Base-by-base conservation (phyloP, 2,329 filamentous ascomycete genomes). In the Xylaria hypoxylon region DNA sequence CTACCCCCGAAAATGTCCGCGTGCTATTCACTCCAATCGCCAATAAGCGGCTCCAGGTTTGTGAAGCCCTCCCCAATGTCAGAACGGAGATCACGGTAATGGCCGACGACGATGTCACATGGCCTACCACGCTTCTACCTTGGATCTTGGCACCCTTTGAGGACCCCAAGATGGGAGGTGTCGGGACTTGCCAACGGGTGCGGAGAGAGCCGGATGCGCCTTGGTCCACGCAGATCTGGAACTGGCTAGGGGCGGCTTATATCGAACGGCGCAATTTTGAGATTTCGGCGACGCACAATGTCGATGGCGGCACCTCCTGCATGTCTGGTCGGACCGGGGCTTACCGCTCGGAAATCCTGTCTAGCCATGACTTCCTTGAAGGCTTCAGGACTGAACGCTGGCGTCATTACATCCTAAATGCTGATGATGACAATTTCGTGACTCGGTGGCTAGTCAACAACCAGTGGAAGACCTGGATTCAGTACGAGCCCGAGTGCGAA, bases 391-490 rank as follows among this genome's bases (percentile, higher is more conserved):
- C 94, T 62, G 95, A 98, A 81, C 91, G 91, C 73, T 97, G 93
- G 93, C 87, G 91, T 55, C 89, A 91, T 74, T 97, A 91, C 81
- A 94, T 94, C 75, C 86, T 98, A 68, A 97, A 97, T 77, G 94
- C 95, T 28, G 95, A 98, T 79, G 95, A 98, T 79, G 95, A 98
- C 84, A 98, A 98, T 81, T 98, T 97, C 81, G 93, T 98, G 73
- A 97, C 95, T 6, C 90, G 95, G 64, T 98, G 95, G 95, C 87
- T 98, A 75, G 94, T 97, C 72, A 92, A 89, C 70, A 91, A 97
- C 81, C 87, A 90, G 72, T 97, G 93, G 92, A 93, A 96, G 82
- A 97, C 94, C 24, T 95, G 92, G 85, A 92, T 97, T 79, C 95
- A 98, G 82, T 97, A 97, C 81, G 91, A 97, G 78, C 88, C 87